Evolutionary conservation across 805 yeast species (phyloP).

Genomic region (Barnettozyma pratensis): DNA sequence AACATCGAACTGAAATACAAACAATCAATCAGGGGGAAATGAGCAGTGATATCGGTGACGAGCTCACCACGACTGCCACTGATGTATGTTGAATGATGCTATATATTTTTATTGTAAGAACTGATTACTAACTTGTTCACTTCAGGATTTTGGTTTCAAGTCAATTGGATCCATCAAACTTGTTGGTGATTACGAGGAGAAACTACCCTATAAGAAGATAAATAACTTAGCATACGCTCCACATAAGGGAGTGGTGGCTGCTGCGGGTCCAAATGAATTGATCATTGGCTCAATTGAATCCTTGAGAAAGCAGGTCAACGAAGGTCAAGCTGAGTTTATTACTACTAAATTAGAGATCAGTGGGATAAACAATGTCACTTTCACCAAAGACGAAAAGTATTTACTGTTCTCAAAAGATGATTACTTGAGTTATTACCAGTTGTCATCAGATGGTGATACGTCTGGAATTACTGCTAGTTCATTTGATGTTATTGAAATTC

Average conservation of each 20-base stretch:
- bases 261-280: slow-evolving; percentile 32
- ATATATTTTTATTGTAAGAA: neutral
- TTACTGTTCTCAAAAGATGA: slow-evolving; percentile 24
- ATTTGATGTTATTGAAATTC: slow-evolving; percentile 13
- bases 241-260: slow-evolving; percentile 29
- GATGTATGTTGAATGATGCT: slow-evolving; percentile 14
- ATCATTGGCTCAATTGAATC: slow-evolving; percentile 31
- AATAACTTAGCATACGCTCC: slow-evolving; percentile 36
- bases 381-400: slow-evolving; percentile 27
- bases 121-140: slow-evolving; percentile 8
- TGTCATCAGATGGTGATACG: neutral
- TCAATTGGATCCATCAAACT: slow-evolving; percentile 30
- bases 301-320: slow-evolving; percentile 27
- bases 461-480: neutral
- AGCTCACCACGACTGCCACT: slow-evolving; percentile 14
- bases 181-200: slow-evolving; percentile 32
- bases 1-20: no score
- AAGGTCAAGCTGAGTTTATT: slow-evolving; percentile 8
- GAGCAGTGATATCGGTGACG: slow-evolving; percentile 14
- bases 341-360: slow-evolving; percentile 12
- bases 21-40: neutral
- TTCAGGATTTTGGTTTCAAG: slow-evolving; percentile 41
- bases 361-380: slow-evolving; percentile 26
- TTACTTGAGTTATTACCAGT: neutral
- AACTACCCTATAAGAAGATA: slow-evolving; percentile 29